Base-by-base conservation (phyloP, 208 protist species). In the Porcisia deanei region DNA sequence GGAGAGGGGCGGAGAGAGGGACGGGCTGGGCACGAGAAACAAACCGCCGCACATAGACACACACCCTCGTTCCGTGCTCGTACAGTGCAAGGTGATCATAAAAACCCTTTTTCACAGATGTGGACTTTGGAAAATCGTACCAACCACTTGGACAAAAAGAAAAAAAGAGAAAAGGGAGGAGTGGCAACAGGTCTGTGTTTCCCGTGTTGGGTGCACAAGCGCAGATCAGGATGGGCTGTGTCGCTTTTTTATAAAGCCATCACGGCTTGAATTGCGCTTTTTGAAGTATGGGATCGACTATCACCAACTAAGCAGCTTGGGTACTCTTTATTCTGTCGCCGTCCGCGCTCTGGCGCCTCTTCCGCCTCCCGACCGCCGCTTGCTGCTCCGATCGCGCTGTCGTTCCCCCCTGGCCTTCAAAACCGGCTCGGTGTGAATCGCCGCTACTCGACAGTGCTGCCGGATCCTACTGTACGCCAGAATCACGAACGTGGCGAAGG, bases 381-480 rank as follows among this genome's bases (percentile, higher is more conserved):
- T 66, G 58, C 22, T 49, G 20, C 30, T 74, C 70, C 52, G 34
- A 9, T 34, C 73, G 77, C 65, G 55, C 34, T 30, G 70, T 77
- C 8, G 73, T 78, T 37, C 53, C 57, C 53, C 58, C n/a, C 72
- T 67, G 16, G 22, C 53, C 53, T 82, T 82, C 25, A 34, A 55
- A 30, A 34, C 39, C 22, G 70, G 20, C 58, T 58, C 39, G 22
- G 66, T 41, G 8, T 0, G 12, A 47, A 6, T 53, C 1, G 34
- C 22, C 18, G 2, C 73, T 57, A 45, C 18, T 25, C 2, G 43
- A 12, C 54, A 63, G 45, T 16, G 58, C 34, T 37, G 10, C 20
- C 58, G 34, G 25, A 6, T 41, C n/a, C 58, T 54, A 2, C 34
- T 30, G 34, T 43, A 25, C 41, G 10, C 6, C 45, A 18, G 16